Percentiles rank a stretch among this genome's conserved stretches.
phyloP scores from a whole-genome alignment of 1,284 basidiomycete genomes.

The Pseudozyma thailandica region DNA sequence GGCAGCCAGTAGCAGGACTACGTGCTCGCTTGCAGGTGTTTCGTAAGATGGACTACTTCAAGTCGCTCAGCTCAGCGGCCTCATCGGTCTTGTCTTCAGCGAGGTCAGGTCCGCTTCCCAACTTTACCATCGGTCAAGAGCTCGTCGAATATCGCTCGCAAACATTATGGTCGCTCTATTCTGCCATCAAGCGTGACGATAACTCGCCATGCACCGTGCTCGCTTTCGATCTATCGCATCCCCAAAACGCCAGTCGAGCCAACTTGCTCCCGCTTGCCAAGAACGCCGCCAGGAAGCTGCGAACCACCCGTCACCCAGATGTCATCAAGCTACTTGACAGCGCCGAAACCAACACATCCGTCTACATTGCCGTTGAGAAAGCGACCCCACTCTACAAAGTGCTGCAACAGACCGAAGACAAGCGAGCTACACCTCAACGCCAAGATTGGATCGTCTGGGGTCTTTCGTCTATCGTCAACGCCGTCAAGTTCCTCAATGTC shows the following conservation, averaged over 20 bases:
- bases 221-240: constrained; percentile 56
- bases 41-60: constrained; percentile 81
- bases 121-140: constrained; percentile 84
- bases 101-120: constrained; percentile 84
- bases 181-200: constrained; percentile 87
- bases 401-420: constrained; percentile 68
- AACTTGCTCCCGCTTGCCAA: constrained; percentile 77
- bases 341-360: constrained; percentile 84
- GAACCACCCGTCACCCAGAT: constrained; percentile 92
- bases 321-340: constrained; percentile 89
- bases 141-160: constrained; percentile 76
- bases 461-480: constrained; percentile 86
- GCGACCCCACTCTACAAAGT: constrained; percentile 80
- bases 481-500: constrained; percentile 89
- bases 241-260: constrained; percentile 44
- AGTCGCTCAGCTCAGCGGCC: constrained; percentile 84
- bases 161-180: constrained; percentile 85
- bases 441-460: constrained; percentile 95
- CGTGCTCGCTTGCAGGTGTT: background rate
- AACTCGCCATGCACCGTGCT: constrained; percentile 70
- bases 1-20: constrained; percentile 1
- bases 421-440: constrained; percentile 71
- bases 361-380: constrained; percentile 95
- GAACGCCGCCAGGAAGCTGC: constrained; percentile 89
- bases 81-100: constrained; percentile 82